Conservation (phyloP, 371 early-diverging fungal genomes). For the Nematocida parisii region DNA sequence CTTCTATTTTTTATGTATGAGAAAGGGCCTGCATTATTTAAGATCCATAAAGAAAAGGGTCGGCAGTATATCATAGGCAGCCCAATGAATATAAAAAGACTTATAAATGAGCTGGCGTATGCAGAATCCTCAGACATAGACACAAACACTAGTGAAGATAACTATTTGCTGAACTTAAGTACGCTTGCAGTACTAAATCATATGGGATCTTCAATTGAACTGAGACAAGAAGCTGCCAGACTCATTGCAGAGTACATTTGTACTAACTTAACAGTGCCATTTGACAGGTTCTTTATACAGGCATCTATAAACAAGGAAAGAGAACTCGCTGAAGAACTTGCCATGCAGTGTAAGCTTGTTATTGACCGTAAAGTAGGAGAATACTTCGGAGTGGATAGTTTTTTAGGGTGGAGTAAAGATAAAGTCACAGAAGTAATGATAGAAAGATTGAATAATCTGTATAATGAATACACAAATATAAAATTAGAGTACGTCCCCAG, state of each 20-base stretch:
- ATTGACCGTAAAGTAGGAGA: constrained; percentile 15
- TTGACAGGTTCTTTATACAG: not conserved
- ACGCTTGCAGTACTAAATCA: too few species aligned
- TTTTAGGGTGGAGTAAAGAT: constrained; percentile 6
- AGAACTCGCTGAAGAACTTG: not conserved
- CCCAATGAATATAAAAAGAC: too few species aligned
- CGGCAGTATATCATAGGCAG: too few species aligned
- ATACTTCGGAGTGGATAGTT: not conserved
- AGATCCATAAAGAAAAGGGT: too few species aligned
- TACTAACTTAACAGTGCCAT: not conserved
- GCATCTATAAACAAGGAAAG: constrained; percentile 1
- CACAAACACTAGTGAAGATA: too few species aligned
- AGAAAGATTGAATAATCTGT: not conserved
- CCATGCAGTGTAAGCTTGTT: constrained; percentile 10
- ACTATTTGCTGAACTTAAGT: too few species aligned
- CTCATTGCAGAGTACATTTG: not conserved
- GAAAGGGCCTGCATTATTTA: not conserved
- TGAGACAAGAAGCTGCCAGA: not conserved
- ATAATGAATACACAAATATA: not conserved
- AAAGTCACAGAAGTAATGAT: not conserved
- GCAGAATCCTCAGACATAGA: too few species aligned
- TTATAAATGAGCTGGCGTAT: too few species aligned
- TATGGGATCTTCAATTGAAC: not conserved
- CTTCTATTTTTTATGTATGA: not conserved
- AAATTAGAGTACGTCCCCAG: not conserved